Percentiles rank a stretch among this genome's conserved stretches.
These are phyloP conservation scores for Elaeis guineensis DNA, from an alignment of 176 grass and related monocot genomes.

Conservation along the genomic window DNA sequence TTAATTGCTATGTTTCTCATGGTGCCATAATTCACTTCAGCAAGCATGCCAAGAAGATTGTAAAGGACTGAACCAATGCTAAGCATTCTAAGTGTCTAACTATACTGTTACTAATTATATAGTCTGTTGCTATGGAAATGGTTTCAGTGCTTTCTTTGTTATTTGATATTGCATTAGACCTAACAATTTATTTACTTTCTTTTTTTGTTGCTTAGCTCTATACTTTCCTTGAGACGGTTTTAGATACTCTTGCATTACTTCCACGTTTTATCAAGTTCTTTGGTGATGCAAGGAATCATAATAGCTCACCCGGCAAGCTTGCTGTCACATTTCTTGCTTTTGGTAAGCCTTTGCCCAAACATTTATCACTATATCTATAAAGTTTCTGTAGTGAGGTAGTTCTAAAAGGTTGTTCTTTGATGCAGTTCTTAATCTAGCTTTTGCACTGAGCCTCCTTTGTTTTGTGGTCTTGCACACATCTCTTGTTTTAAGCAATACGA, in stretches of 20 bases:
- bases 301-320: conserved; percentile 49
- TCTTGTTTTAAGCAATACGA: conserved; percentile 62
- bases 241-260: conserved; percentile 57
- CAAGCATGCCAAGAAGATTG: too few relatives aligned
- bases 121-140: too few relatives aligned
- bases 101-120: too few relatives aligned
- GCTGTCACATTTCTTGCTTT: conserved; percentile 70
- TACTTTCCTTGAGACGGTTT: conserved; percentile 56
- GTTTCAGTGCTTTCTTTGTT: too few relatives aligned
- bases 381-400: conserved; percentile 13
- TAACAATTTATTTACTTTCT: too few relatives aligned
- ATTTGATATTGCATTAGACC: too few relatives aligned
- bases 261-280: conserved; percentile 69
- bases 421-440: conserved; percentile 87
- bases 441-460: conserved; percentile 76
- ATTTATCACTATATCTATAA: conserved; percentile 8
- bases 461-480: conserved; percentile 64
- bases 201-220: conserved; percentile 44
- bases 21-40: too few relatives aligned
- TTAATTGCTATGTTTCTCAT: too few relatives aligned
- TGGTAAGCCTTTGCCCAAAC: conserved; percentile 34
- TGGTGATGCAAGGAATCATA: conserved; percentile 40
- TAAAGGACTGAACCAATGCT: too few relatives aligned
- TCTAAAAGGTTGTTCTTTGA: conserved; percentile 25
- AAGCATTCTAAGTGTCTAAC: too few relatives aligned